Evolutionary conservation across 768 basidiomycete genomes (phyloP).

Genomic region (Royoungia palumana): DNA sequence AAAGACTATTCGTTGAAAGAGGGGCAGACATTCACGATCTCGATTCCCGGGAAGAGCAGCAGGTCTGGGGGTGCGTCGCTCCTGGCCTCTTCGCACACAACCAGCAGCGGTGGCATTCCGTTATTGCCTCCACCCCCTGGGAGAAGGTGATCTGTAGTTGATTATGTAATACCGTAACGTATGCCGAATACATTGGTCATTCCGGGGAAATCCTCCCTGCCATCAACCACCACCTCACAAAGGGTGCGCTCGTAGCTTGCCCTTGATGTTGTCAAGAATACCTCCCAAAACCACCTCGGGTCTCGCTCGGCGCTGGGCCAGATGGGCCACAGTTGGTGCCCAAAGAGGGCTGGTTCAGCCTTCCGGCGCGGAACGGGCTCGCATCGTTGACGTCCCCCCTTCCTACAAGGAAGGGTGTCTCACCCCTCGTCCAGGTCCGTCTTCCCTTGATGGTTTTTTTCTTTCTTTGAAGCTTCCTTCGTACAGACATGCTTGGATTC

Average conservation of each 20-base stretch:
- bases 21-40: slow-evolving; percentile 91
- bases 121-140: slow-evolving; percentile 82
- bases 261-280: slow-evolving; percentile 57
- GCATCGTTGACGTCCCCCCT: slow-evolving; percentile 76
- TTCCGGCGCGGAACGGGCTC: slow-evolving; percentile 77
- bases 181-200: slow-evolving; percentile 7
- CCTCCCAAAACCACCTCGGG: slow-evolving; percentile 37
- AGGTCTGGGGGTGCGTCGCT: slow-evolving; percentile 34
- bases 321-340: slow-evolving; percentile 21
- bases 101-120: slow-evolving; percentile 47
- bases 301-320: slow-evolving; percentile 24
- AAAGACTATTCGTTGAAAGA: slow-evolving; percentile 94
- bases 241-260: slow-evolving; percentile 2
- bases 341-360: slow-evolving; percentile 74
- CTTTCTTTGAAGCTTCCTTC: neutral
- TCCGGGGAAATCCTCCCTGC: slow-evolving; percentile 4
- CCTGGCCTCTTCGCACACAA: slow-evolving; percentile 34
- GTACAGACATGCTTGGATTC: slow-evolving; percentile 83
- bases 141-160: slow-evolving; percentile 34
- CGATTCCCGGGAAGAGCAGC: slow-evolving; percentile 77
- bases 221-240: slow-evolving; percentile 11
- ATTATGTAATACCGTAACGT: slow-evolving; percentile 18
- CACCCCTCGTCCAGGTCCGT: slow-evolving; percentile 63
- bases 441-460: neutral
- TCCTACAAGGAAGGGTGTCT: slow-evolving; percentile 68